phyloP scores from a whole-genome alignment of 2,329 filamentous ascomycete genomes.

The Talaromyces verruculosus region DNA sequence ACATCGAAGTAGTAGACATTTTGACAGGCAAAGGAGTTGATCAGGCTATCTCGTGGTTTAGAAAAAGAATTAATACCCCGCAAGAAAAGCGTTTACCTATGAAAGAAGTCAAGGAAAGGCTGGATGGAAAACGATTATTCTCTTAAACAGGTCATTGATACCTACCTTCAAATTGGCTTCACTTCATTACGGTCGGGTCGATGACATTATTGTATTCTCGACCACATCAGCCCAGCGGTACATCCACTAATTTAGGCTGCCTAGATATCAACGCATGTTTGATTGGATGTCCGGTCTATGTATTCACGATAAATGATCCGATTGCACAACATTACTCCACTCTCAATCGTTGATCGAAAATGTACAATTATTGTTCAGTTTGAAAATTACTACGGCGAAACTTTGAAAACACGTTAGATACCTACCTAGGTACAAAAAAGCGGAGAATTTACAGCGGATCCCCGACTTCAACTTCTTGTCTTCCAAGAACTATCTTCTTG shows the following conservation, averaged over 20 bases:
- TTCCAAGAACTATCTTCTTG: background rate
- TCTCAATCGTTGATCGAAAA: background rate
- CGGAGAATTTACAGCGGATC: background rate
- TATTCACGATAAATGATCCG: background rate
- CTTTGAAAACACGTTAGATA: background rate
- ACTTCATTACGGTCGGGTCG: background rate
- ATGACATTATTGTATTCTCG: no score
- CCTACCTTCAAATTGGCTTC: background rate
- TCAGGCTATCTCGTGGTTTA: background rate
- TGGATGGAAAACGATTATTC: background rate
- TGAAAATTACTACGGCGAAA: slow-evolving; percentile 2
- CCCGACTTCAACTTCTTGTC: background rate
- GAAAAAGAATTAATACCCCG: background rate
- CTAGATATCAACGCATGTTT: background rate
- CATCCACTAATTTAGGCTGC: background rate
- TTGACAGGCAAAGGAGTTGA: background rate
- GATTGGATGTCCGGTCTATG: background rate
- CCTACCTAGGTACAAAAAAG: background rate
- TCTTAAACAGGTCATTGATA: background rate
- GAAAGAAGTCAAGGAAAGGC: background rate
- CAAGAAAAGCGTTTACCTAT: background rate
- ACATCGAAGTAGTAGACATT: background rate
- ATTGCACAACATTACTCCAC: background rate
- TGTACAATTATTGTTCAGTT: background rate
- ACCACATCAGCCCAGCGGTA: background rate